Evolutionary conservation across 495 filamentous ascomycete species (phyloP), one percentile per base, ranked within the genome.

Genomic region (Talaromyces borbonicus): DNA sequence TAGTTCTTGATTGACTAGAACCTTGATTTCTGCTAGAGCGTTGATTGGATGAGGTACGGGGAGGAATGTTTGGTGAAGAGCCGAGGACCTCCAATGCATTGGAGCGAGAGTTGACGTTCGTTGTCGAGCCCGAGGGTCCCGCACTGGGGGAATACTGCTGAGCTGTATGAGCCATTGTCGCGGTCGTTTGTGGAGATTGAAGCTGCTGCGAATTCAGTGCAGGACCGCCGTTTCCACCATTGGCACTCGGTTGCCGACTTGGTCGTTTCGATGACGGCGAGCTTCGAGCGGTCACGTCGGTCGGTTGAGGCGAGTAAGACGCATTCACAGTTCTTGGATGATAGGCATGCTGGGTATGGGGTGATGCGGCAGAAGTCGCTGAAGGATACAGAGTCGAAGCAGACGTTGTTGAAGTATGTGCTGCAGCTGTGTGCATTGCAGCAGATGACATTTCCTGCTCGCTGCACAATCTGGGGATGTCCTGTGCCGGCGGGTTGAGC

Each of bases 81-180:
- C 62, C 59, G 52, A 68, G 44, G 49, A 67, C 59, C 35, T 70
- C 68, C 46, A 65, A 60, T 37, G 59, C 62, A 29, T 59, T 55
- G 40, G 52, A 50, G 44, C 65, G 68, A 49, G 51, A 57, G 56
- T 55, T 52, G 52, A 57, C 62, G 22, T 59, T 63, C 15, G 52
- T 48, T 7, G 62, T 43, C 49, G 65, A 59, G 46, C 51, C 49
- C 47, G 66, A 53, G 24, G 63, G 55, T 33, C 57, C 50, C 60
- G 63, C 58, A 39, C 61, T 54, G 39, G 62, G 62, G 49, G 64
- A 47, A 37, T 61, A 53, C 55, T 61, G 62, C 49, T 58, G 55
- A 54, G 47, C 57, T 33, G 61, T 52, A 56, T 61, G 59, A 62
- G 55, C 70, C 68, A 72, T 72, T 63, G 66, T 61, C 61, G 56